These are phyloP conservation scores for Haplographium delicatum DNA, from an alignment of 495 filamentous ascomycete genomes.

Conservation along the genomic window DNA sequence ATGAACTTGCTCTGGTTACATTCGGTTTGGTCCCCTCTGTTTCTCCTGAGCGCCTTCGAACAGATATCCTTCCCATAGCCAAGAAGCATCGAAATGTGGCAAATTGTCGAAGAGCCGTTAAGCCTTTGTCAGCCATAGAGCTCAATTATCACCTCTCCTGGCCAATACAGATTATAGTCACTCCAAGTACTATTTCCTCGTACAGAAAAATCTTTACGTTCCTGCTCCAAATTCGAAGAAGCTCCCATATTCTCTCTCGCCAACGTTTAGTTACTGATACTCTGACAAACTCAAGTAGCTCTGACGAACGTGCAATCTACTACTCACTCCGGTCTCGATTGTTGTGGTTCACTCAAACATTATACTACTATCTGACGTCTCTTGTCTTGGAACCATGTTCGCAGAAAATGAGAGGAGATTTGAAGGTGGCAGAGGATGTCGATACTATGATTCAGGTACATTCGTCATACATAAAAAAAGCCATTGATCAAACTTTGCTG, in stretches of 20 bases:
- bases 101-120: slow-evolving; percentile 38
- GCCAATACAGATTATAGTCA: slow-evolving; percentile 81
- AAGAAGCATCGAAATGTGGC: slow-evolving; percentile 31
- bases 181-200: slow-evolving; percentile 47
- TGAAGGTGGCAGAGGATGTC: slow-evolving; percentile 63
- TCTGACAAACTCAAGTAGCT: slow-evolving; percentile 13
- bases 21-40: slow-evolving; percentile 48
- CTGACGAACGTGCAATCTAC: slow-evolving; percentile 40
- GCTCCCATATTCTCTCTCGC: slow-evolving; percentile 61
- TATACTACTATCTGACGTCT: slow-evolving; percentile 71
- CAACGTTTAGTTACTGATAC: slow-evolving; percentile 39
- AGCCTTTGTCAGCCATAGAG: slow-evolving; percentile 47
- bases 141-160: slow-evolving; percentile 67
- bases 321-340: slow-evolving; percentile 66
- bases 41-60: slow-evolving; percentile 53
- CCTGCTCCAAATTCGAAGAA: slow-evolving; percentile 69
- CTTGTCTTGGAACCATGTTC: slow-evolving; percentile 60
- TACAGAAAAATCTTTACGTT: slow-evolving; percentile 72
- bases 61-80: slow-evolving; percentile 46
- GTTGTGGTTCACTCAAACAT: slow-evolving; percentile 69
- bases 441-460: slow-evolving; percentile 77
- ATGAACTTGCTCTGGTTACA: slow-evolving; percentile 67
- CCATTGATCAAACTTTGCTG: slow-evolving; percentile 64
- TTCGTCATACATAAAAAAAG: slow-evolving; percentile 49
- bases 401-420: slow-evolving; percentile 41